A percentile compares a stretch with the other conserved stretches of the same genome.
phyloP scores from a whole-genome alignment of 1,139 yeast species.

The Zygotorulaspora mrakii region DNA sequence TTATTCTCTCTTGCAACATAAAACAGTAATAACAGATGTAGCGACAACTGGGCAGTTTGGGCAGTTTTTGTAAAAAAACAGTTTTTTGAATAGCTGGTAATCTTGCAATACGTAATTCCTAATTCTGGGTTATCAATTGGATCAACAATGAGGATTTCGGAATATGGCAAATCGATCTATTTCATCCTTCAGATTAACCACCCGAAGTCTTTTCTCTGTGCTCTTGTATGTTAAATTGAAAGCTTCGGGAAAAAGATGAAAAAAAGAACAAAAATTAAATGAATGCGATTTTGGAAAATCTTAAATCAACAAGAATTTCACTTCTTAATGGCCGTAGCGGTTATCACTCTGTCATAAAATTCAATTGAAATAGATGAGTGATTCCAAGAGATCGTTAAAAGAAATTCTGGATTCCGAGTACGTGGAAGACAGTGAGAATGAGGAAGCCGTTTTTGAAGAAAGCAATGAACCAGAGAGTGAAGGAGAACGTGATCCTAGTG shows the following conservation, averaged over 20 bases:
- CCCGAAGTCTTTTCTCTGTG: neutral
- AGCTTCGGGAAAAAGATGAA: slow-evolving; percentile 2
- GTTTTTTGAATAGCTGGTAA: no score
- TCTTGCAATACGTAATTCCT: no score
- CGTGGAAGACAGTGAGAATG: slow-evolving; percentile 32
- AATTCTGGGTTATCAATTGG: no score
- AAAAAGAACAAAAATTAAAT: neutral
- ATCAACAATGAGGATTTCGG: no score
- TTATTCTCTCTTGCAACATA: no score
- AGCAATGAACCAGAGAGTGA: slow-evolving; percentile 25
- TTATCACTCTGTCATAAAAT: neutral
- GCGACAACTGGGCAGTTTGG: no score
- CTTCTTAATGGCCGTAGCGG: no score
- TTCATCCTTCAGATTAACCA: no score
- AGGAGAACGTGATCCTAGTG: slow-evolving; percentile 35
- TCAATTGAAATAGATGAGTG: slow-evolving; percentile 12
- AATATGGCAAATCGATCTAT: neutral
- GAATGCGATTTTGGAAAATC: neutral
- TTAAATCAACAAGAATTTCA: no score
- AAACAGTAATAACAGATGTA: no score
- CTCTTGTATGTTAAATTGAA: no score
- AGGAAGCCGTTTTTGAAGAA: slow-evolving; percentile 14
- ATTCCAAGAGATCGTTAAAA: slow-evolving; percentile 32
- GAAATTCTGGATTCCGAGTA: slow-evolving; percentile 37
- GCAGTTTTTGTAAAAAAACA: no score